Conservation (phyloP, 2,329 filamentous ascomycete species). For the Truncatella angustata region DNA sequence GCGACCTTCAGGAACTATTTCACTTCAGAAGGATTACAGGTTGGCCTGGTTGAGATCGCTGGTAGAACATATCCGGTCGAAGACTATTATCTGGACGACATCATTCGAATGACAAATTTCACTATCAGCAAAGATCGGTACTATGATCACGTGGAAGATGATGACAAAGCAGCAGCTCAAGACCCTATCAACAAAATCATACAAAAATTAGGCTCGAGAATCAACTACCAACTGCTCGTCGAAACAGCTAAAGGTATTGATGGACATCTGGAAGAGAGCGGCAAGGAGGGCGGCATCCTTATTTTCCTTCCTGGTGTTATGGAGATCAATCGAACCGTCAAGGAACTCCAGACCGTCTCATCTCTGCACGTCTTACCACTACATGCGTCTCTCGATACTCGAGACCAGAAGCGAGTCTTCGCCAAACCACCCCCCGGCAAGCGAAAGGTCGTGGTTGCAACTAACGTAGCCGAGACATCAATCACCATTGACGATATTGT, state of each 20-base stretch:
- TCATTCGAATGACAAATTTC: conserved; percentile 78
- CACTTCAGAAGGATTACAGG: conserved; percentile 60
- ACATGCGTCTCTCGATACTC: conserved; percentile 86
- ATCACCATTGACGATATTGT: conserved; percentile 98
- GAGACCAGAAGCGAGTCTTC: conserved; percentile 87
- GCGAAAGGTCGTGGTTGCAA: conserved; percentile 90
- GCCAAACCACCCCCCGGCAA: conserved; percentile 71
- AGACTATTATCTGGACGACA: conserved; percentile 87
- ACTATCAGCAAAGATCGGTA: conserved; percentile 31
- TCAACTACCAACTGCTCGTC: conserved; percentile 87
- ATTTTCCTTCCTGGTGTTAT: conserved; percentile 91
- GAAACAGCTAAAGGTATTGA: conserved; percentile 82
- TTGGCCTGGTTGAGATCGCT: conserved; percentile 81
- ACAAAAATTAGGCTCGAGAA: conserved; percentile 72
- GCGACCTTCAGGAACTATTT: conserved; percentile 85
- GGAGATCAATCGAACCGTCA: conserved; percentile 83
- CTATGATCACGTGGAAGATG: conserved; percentile 38
- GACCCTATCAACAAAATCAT: conserved; percentile 68
- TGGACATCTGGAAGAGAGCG: conserved; percentile 60
- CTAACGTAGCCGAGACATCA: conserved; percentile 96
- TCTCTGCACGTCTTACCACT: conserved; percentile 78
- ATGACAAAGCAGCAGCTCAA: conserved; percentile 42
- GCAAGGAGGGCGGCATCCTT: conserved; percentile 81
- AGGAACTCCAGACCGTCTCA: conserved; percentile 59
- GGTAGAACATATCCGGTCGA: conserved; percentile 88